Evolutionary conservation across 140 eudicot genomes (phyloP), one percentile per base, ranked within the genome.

Genomic region (Flaveria floridana): DNA sequence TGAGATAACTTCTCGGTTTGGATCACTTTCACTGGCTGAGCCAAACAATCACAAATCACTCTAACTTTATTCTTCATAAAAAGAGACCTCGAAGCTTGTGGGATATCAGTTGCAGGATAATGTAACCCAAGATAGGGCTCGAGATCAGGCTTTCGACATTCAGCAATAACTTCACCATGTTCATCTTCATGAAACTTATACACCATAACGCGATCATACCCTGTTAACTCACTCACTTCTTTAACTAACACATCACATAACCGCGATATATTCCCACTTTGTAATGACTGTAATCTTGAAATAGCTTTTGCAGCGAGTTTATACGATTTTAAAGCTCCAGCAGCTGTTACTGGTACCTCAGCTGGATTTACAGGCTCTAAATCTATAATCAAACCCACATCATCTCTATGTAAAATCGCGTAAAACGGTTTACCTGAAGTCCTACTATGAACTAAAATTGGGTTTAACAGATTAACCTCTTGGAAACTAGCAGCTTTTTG

Each of bases 171-270:
- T 70, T 88, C 95, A 16, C 95, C 95, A 25, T 88, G 95, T 75
- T 85, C 88, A 42, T 88, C 95, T 61, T 88, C 95, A 63, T 88
- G 95, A 79, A 88, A 88, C 34, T 88, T 85, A 28, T 88, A 88
- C 79, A 88, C 95, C 95, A 88, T 88, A 25, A 88, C 87, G 2
- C 90, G 85, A 64, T 88, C 95, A 82, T 88, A 88, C 15, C 90
- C 88, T 4, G 87, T 85, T 77, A 88, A 84, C 59, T 85, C 88
- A 63, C 88, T 81, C 79, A 85, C 87, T 71, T 88, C 95, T n/a
- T 83, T 78, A 70, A 88, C 95, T 15, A 88, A 77, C 5, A 86
- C 85, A 76, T 88, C 95, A 79, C 95, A 88, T 39, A 88, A 47
- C 15, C 86, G 71, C 9, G 86, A 57, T 37, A 84, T 86, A 68